Evolutionary conservation across 78 protist genomes (phyloP), one percentile per base, ranked within the genome.

Genomic region (Tieghemostelium lacteum): DNA sequence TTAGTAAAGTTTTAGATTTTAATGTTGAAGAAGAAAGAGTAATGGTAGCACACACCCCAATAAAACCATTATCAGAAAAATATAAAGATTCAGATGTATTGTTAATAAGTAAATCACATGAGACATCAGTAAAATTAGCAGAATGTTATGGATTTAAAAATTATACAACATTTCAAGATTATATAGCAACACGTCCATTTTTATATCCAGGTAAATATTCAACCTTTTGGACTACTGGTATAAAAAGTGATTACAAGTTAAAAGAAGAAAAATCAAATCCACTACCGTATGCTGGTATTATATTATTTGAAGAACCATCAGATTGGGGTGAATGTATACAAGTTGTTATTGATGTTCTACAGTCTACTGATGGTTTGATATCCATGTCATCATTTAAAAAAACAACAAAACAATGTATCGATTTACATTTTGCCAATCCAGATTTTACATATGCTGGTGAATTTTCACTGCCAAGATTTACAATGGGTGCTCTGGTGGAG

Each of bases 301-400:
- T 83, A 5, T 12, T 83, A 54, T 83, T 83, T 28, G 91, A 83
- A 20, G 78, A 83, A 24, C 91, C 91, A 16, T 26, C 3, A 1
- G 91, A 83, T 42, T 83, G 91, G 91, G 91, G 91, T 19, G 91
- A 83, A 69, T 57, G 78, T 37, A 55, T 69, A 5, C 91, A 83
- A 50, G 36, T 83, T 22, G 10, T 83, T 7, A 29, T 37, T 0
- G 91, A 83, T 83, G 39, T 83, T 10, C 14, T 69, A 14, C 91
- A 83, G 28, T 37, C 64, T 39, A 37, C 22, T 19, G 78, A 83
- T 69, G 91, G 91, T 3, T 26, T 83, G 6, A 55, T 83, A 4
- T 24, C 26, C n/a, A 83, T 33, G 16, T 49, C 66, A 22, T 3
- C 55, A 34, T 42, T 83, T 22, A 45, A 58, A 28, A 7, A 3